Evolutionary conservation across 345 rosid species (phyloP).

Genomic region (Crucihimalaya himalaica): DNA sequence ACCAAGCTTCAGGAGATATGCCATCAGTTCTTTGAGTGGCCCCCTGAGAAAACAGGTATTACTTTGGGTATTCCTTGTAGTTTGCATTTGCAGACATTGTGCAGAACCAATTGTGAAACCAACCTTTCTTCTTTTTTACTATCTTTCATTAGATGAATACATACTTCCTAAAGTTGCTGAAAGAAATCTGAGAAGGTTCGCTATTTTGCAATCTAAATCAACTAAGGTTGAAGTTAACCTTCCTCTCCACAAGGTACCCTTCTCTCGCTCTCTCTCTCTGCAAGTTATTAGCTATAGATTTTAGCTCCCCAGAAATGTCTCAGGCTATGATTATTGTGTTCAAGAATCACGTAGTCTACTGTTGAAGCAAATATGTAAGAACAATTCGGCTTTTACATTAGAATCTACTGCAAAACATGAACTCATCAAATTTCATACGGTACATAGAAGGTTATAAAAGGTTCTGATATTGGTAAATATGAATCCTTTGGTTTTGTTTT

Average conservation of each 20-base stretch:
- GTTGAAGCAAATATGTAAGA: no score
- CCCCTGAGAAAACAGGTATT: constrained; percentile 84
- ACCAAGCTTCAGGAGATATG: constrained; percentile 62
- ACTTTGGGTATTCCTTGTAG: not conserved
- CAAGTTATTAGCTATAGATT: no score
- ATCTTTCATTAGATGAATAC: constrained; percentile 63
- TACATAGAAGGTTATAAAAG: not conserved
- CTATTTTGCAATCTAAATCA: constrained; percentile 58
- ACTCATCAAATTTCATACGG: not conserved
- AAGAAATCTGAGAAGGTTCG: constrained; percentile 71
- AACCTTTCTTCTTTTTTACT: not conserved
- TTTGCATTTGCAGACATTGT: constrained; percentile 23
- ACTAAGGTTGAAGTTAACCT: constrained; percentile 50
- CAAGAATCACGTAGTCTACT: no score
- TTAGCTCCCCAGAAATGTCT: no score
- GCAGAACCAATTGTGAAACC: not conserved
- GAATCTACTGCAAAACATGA: not conserved
- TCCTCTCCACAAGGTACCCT: constrained; percentile 53
- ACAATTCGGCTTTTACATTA: no score
- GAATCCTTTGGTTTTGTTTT: not conserved
- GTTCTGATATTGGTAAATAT: not conserved
- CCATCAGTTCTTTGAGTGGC: constrained; percentile 74
- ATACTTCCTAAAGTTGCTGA: constrained; percentile 93
- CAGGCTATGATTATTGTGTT: no score
- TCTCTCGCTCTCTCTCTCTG: no score